Evolutionary conservation across 768 basidiomycete genomes (phyloP), one percentile per base, ranked within the genome.

Genomic region (Pisolithus sp.): DNA sequence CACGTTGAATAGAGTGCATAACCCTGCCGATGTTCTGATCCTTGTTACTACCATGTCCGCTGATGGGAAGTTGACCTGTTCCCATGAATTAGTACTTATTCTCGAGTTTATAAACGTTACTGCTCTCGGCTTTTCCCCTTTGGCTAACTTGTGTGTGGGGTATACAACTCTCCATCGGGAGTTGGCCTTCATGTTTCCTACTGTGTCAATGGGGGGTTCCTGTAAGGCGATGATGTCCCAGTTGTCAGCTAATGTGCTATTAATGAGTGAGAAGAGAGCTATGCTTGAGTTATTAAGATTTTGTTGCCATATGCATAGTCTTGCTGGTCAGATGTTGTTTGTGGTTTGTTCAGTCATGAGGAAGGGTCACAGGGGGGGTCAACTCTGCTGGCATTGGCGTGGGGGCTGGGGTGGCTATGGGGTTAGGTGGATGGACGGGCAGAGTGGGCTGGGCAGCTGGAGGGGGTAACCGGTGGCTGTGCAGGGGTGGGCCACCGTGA

Each of bases 1-100:
- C 3, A 74, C 55, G 58, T 74, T 75, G 63, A 72, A 59, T 0
- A 75, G 60, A 9, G 53, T 23, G 34, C 72, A 4, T 4, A n/a
- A 49, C 0, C 61, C 59, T 2, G 46, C 41, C 8, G 10, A 23
- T 3, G 58, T 61, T 2, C 9, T 24, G 5, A 72, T n/a, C 7
- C 61, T 50, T 15, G 71, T 50, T 2, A 58, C 69, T 0, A 62
- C 64, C 20, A 72, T 53, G 59, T 74, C 54, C 51, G 59, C n/a
- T 38, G 51, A 51, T 39, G 41, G 51, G 66, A 68, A 9, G n/a
- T 52, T 39, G 20, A 68, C 24, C n/a, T 53, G 53, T 18, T 46
- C 44, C 67, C 68, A 70, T 4, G 49, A 18, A 28, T 56, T 56
- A 2, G 63, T 62, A 13, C 45, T 31, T 1, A 66, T 7, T 2